phyloP scores from a whole-genome alignment of 768 basidiomycete species.

The Phlebiopsis flavidoalba region DNA sequence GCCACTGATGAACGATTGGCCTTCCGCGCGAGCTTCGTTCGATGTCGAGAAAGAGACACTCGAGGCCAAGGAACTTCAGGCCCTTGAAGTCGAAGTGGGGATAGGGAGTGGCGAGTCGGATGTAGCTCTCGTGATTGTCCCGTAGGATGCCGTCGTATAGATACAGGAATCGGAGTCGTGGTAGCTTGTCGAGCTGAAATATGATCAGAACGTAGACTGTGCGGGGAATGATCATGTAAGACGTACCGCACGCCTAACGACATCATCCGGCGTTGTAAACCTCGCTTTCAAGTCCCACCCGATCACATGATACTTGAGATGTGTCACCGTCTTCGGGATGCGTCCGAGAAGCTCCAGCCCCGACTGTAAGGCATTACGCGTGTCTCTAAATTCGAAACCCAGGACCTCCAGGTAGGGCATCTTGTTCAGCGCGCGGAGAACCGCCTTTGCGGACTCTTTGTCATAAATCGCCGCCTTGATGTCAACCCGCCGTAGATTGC shows the following conservation, averaged over 20 bases:
- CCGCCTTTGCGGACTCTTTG: not conserved
- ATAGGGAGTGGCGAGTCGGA: not conserved
- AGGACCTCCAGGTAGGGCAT: conserved; percentile 2
- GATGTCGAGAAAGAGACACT: conserved; percentile 1
- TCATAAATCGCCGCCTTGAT: conserved; percentile 1
- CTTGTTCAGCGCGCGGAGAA: not conserved
- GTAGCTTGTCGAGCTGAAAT: not conserved
- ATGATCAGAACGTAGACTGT: not conserved
- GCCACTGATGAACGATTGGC: not conserved
- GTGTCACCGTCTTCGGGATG: conserved; percentile 4
- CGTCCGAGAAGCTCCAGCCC: not conserved
- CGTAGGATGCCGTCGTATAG: conserved; percentile 1
- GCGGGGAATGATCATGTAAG: not conserved
- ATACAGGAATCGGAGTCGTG: not conserved
- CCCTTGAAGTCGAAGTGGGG: not conserved
- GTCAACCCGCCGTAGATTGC: not conserved
- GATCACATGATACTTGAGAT: conserved; percentile 1
- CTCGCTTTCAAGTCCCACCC: conserved; percentile 1
- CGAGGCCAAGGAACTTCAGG: conserved; percentile 1
- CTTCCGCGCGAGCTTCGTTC: not conserved
- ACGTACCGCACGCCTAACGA: conserved; percentile 1
- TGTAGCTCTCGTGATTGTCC: not conserved
- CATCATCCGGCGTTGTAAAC: not conserved
- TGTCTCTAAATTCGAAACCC: conserved; percentile 3
- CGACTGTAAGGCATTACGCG: not conserved